Base-by-base conservation (phyloP, 345 rosid genomes). In the Sisymbrium irio region DNA sequence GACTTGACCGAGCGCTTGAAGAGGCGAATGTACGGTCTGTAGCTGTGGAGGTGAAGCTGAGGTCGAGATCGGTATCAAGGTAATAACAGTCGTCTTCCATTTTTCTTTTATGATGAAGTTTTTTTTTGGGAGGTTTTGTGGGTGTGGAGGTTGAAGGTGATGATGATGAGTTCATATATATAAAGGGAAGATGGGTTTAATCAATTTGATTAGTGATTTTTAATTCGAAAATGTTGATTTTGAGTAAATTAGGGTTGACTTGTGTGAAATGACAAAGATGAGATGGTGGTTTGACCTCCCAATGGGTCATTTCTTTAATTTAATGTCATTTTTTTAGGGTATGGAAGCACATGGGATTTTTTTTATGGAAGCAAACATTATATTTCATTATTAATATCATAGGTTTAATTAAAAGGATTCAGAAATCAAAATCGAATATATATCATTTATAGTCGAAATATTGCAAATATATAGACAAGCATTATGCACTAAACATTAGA, bases 1-100 rank as follows among this genome's bases (percentile, higher is more conserved):
- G 80, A 74, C 90, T 86, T 25, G 87, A 78, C 12, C 95, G 82
- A 18, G 92, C 88, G 45, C 87, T 84, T 33, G 92, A 85, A 36
- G 87, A 84, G 9, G 84, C 62, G 69, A 84, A 77, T 49, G 88
- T 85, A 20, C 83, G 82, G 32, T 83, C 87, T 51, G 89, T 85
- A 66, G 84, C 40, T 30, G 85, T 79, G 80, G 93, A 84, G 17
- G 85, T 83, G 76, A 84, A 89, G 81, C 90, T 87, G 75, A 80
- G 56, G 53, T 89, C 90, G 35, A 83, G 83, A 72, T 85, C 96
- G 28, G 88, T 71, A 70, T 83, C 84, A 3, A 78, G 57, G 17
- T 56, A 69, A 45, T 61, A 69, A 76, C 70, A 3, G 46, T 79
- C 82, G 67, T 82, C 83, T 54, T 82, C 87, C 86, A 77, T 82